These are phyloP conservation scores for Phytopythium montanum DNA, from an alignment of 352 stramenopile species.

Conservation along the genomic window DNA sequence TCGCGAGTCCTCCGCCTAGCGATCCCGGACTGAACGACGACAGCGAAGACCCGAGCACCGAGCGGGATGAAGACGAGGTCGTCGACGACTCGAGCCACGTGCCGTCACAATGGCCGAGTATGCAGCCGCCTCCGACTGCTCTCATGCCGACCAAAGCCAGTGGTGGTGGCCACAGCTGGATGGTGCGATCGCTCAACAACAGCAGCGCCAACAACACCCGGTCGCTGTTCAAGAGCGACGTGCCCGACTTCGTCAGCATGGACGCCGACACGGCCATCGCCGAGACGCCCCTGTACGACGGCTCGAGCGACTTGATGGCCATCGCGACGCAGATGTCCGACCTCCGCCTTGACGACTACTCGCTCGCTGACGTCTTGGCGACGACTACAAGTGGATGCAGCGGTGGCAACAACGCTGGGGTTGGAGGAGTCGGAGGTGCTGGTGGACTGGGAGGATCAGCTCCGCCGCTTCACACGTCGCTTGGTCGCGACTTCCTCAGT, in stretches of 20 bases:
- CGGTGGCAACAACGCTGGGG: neutral
- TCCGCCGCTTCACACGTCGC: conserved; percentile 55
- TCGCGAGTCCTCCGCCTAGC: conserved; percentile 20
- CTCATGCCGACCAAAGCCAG: neutral
- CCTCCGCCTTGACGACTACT: conserved; percentile 67
- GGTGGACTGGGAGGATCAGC: neutral
- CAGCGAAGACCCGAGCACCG: conserved; percentile 16
- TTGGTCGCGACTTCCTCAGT: conserved; percentile 75
- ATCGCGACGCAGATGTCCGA: conserved; percentile 52
- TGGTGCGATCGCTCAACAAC: conserved; percentile 8
- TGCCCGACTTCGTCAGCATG: conserved; percentile 45
- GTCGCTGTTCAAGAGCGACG: conserved; percentile 11
- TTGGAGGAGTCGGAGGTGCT: neutral
- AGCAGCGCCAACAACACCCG: conserved; percentile 13
- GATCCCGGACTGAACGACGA: conserved; percentile 19
- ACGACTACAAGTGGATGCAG: conserved; percentile 6
- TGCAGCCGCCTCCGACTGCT: conserved; percentile 2
- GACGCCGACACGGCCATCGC: conserved; percentile 66
- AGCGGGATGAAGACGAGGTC: conserved; percentile 1
- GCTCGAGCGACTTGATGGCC: conserved; percentile 51
- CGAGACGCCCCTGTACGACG: conserved; percentile 51
- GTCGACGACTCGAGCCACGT: neutral
- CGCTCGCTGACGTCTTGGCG: conserved; percentile 23
- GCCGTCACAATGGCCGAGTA: neutral
- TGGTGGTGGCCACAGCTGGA: conserved; percentile 10